phyloP scores from a whole-genome alignment of 208 protist species.

The Crithidia sp. region DNA sequence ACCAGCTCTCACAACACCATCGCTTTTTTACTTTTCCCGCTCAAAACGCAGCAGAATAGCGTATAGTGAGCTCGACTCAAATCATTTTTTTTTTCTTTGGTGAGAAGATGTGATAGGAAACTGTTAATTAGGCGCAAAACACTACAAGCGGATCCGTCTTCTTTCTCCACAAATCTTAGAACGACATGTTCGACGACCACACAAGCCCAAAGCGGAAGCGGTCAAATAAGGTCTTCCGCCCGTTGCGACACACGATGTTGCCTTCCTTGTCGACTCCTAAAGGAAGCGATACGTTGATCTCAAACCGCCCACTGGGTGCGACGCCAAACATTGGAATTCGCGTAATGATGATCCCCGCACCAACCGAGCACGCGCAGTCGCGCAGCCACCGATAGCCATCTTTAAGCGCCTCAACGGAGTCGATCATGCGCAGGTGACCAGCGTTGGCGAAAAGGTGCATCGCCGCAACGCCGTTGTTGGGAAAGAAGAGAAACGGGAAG shows the following conservation, averaged over 20 bases:
- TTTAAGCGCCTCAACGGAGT: constrained; percentile 43
- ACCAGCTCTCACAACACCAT: too few relatives aligned
- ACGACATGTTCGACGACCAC: constrained; percentile 79
- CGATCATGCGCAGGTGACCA: constrained; percentile 71
- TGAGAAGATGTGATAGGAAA: too few relatives aligned
- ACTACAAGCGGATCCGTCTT: too few relatives aligned
- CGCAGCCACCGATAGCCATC: constrained; percentile 63
- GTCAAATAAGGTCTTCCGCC: constrained; percentile 63
- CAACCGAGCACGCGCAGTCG: constrained; percentile 73
- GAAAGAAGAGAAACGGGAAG: constrained; percentile 83
- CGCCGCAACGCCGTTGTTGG: constrained; percentile 78
- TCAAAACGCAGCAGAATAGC: too few relatives aligned
- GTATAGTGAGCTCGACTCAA: too few relatives aligned
- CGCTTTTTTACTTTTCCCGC: too few relatives aligned
- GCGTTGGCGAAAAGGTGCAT: constrained; percentile 89
- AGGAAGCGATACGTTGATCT: constrained; percentile 80
- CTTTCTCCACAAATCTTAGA: constrained; percentile 35
- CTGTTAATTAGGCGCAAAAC: too few relatives aligned
- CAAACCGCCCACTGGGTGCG: constrained; percentile 76
- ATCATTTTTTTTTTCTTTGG: too few relatives aligned
- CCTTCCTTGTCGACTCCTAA: constrained; percentile 65
- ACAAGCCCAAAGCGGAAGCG: constrained; percentile 78
- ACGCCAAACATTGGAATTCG: constrained; percentile 84
- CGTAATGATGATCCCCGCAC: constrained; percentile 80
- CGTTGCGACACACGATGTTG: constrained; percentile 60